A percentile compares a stretch with the other conserved stretches of the same genome.
These are phyloP conservation scores for Cryphonectria nitschkei DNA, from an alignment of 2,329 filamentous ascomycete genomes.

Conservation along the genomic window DNA sequence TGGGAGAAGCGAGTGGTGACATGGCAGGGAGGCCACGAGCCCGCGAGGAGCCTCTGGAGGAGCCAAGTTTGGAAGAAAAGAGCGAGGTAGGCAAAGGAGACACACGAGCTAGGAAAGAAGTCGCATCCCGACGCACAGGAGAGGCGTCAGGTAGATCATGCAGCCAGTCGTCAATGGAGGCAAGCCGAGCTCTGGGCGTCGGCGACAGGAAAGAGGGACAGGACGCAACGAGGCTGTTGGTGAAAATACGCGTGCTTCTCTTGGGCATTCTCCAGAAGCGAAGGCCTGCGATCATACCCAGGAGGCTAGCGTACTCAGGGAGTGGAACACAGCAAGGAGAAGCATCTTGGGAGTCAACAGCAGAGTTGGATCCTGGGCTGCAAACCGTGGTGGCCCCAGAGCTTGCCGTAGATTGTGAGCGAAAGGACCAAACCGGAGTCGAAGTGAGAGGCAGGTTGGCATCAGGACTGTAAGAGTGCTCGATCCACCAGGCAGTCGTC, in stretches of 20 bases:
- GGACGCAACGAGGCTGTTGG: neutral
- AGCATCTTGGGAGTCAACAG: neutral
- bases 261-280: constrained; percentile 12
- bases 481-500: neutral
- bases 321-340: neutral
- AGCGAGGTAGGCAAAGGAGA: constrained; percentile 7
- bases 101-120: neutral
- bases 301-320: neutral
- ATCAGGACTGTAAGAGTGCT: neutral
- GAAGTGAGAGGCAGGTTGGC: constrained; percentile 1
- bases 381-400: neutral
- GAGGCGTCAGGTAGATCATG: constrained; percentile 11
- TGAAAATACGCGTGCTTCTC: neutral
- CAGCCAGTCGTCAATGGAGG: constrained; percentile 18
- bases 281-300: constrained; percentile 1
- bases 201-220: constrained; percentile 4
- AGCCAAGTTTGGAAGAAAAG: constrained; percentile 8
- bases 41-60: neutral
- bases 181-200: neutral
- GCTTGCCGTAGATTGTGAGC: neutral
- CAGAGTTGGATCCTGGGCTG: neutral
- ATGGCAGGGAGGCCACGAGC: constrained; percentile 14
- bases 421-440: neutral
- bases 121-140: neutral
- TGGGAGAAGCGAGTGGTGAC: constrained; percentile 6